phyloP scores from a whole-genome alignment of 352 stramenopile species.

The Pythium oligandrum region DNA sequence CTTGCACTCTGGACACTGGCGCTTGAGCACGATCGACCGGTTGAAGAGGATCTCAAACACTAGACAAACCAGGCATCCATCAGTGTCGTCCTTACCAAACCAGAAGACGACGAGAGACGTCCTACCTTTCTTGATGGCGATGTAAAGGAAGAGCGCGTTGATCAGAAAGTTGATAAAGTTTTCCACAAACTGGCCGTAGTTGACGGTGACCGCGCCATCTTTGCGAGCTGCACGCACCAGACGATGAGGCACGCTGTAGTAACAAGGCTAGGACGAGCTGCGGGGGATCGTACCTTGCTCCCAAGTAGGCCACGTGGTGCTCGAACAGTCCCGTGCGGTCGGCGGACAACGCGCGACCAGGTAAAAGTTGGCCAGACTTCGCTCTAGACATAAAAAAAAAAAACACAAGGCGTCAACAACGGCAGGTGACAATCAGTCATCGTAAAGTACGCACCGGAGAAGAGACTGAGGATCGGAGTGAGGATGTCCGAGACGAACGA shows the following conservation, averaged over 20 bases:
- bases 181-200: constrained; percentile 61
- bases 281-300: constrained; percentile 32
- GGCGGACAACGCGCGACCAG: constrained; percentile 44
- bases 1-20: constrained; percentile 62
- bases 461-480: constrained; percentile 61
- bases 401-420: background rate
- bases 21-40: constrained; percentile 55
- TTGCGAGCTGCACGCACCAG: constrained; percentile 31
- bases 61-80: constrained; percentile 1
- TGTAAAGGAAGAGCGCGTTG: constrained; percentile 66
- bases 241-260: background rate
- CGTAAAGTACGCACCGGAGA: constrained; percentile 30
- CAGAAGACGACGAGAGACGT: background rate
- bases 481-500: constrained; percentile 69
- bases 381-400: constrained; percentile 20
- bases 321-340: constrained; percentile 26
- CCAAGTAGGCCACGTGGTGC: constrained; percentile 56
- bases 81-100: too few relatives aligned
- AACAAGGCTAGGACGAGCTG: background rate
- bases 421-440: background rate
- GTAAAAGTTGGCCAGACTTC: constrained; percentile 61
- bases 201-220: constrained; percentile 56
- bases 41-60: constrained; percentile 59
- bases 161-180: constrained; percentile 76
- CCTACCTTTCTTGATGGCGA: constrained; percentile 66